Conservation (phyloP, 352 stramenopile species). For the Pythium aphanidermatum region DNA sequence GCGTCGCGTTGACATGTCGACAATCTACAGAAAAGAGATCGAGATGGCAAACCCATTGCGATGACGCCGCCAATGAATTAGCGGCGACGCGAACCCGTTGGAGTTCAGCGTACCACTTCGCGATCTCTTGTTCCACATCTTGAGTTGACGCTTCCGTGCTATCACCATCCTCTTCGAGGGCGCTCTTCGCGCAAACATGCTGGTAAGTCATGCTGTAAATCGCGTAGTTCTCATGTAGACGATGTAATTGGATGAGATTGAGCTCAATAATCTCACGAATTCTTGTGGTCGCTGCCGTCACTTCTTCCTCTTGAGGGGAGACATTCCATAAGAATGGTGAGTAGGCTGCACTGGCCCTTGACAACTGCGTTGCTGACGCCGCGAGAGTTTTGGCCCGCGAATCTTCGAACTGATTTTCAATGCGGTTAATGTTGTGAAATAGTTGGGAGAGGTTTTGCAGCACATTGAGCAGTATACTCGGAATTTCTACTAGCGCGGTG, state of each 20-base stretch:
- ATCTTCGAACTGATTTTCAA: conserved; percentile 55
- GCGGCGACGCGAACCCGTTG: conserved; percentile 21
- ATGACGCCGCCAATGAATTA: conserved; percentile 18
- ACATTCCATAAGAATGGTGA: conserved; percentile 69
- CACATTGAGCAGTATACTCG: conserved; percentile 50
- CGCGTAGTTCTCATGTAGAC: conserved; percentile 39
- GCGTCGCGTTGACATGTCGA: conserved; percentile 27
- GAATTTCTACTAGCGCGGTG: conserved; percentile 45
- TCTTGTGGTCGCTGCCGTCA: conserved; percentile 43
- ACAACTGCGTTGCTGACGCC: not conserved
- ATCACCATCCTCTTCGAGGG: not conserved
- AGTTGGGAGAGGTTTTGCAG: conserved; percentile 61
- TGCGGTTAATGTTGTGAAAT: conserved; percentile 58
- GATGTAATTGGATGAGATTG: conserved; percentile 33
- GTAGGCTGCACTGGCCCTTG: conserved; percentile 9
- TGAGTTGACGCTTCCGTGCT: conserved; percentile 10
- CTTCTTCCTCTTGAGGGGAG: conserved; percentile 49
- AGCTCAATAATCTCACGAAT: conserved; percentile 62
- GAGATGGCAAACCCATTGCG: conserved; percentile 21
- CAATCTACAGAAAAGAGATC: conserved; percentile 55
- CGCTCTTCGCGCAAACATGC: conserved; percentile 15
- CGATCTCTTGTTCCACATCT: conserved; percentile 17
- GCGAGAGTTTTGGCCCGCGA: conserved; percentile 15
- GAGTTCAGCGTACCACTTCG: conserved; percentile 25
- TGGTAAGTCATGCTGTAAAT: conserved; percentile 27